Conservation (phyloP, 176 grass and related monocot species). For the Aegilops tauschii region DNA sequence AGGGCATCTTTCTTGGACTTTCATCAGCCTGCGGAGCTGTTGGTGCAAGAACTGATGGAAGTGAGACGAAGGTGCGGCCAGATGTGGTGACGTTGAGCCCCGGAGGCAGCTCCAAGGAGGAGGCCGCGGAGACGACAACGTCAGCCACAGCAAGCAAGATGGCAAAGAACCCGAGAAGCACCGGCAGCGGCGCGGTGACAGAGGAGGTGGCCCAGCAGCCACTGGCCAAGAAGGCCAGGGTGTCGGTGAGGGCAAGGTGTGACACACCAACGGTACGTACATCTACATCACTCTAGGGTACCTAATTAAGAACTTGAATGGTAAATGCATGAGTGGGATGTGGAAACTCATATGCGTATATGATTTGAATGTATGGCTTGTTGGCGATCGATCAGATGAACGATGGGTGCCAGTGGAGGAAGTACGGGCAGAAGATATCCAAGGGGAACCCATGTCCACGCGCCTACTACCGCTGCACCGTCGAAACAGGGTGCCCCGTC, state of each 20-base stretch:
- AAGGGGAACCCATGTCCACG: constrained; percentile 89
- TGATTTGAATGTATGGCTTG: not conserved
- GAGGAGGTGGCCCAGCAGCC: constrained; percentile 39
- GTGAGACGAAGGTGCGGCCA: not conserved
- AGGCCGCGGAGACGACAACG: not conserved
- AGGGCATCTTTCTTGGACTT: constrained; percentile 49
- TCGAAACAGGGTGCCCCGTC: constrained; percentile 65
- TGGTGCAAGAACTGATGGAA: constrained; percentile 20
- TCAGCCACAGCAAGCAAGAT: constrained; percentile 49
- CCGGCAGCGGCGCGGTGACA: not conserved
- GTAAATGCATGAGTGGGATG: no score
- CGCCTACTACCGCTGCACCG: constrained; percentile 87
- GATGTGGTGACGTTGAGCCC: constrained; percentile 52
- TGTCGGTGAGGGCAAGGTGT: constrained; percentile 73
- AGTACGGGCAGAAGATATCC: constrained; percentile 86
- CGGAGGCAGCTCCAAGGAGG: constrained; percentile 54
- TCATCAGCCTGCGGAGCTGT: constrained; percentile 34
- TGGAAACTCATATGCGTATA: no score
- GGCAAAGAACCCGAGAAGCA: constrained; percentile 33
- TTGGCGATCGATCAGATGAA: constrained; percentile 46
- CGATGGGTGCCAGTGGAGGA: constrained; percentile 90
- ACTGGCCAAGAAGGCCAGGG: constrained; percentile 74
- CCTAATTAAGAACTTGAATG: no score
- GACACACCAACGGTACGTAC: constrained; percentile 64
- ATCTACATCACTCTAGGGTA: no score